Base-by-base conservation (phyloP, 1,284 basidiomycete species). In the Apiotrichum montevideense region DNA sequence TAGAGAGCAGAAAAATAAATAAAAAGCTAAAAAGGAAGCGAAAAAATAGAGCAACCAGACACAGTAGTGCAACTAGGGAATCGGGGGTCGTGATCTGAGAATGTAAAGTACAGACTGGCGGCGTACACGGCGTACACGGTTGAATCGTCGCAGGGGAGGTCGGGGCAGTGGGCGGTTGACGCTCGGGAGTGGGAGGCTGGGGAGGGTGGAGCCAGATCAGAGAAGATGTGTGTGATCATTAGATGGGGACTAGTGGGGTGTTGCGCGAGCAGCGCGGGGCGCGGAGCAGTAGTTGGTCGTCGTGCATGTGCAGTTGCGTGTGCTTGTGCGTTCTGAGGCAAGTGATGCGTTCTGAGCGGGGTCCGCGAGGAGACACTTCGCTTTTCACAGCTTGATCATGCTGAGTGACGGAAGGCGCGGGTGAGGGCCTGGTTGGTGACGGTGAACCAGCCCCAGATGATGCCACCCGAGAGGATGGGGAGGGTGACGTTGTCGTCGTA, bases 401-500 rank as follows among this genome's bases (percentile, higher is more conserved):
- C 46, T 4, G 32, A 8, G 41, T 42, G n/a, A 6, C 41, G 41
- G 10, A 14, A 6, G 11, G 6, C 46, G 33, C 41, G 44, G 11
- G 39, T 35, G 1, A 74, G 51, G 21, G 71, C 9, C 10, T 54
- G 53, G 62, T 68, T 75, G 62, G 69, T 75, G 43, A 58, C 52
- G 15, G 61, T 62, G 46, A 79, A 64, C 73, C 75, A 77, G 3
- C 64, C 66, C 81, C 87, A 87, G 51, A 95, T 80, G 66, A 88
- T 85, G 1, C 85, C 85, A 0, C 92, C 93, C 15, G 89, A 87
- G 46, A 97, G 83, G 66, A 98, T 87, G 2, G 95, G 95, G 34
- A 98, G 79, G 5, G 90, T 94, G 42, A 98, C 77, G 75, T 98
- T 98, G 73, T 98, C 95, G 70, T 98, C 95, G 39, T 92, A 69